Evolutionary conservation across 495 filamentous ascomycete species (phyloP), one percentile per base, ranked within the genome.

Genomic region (Xylaria acuta): DNA sequence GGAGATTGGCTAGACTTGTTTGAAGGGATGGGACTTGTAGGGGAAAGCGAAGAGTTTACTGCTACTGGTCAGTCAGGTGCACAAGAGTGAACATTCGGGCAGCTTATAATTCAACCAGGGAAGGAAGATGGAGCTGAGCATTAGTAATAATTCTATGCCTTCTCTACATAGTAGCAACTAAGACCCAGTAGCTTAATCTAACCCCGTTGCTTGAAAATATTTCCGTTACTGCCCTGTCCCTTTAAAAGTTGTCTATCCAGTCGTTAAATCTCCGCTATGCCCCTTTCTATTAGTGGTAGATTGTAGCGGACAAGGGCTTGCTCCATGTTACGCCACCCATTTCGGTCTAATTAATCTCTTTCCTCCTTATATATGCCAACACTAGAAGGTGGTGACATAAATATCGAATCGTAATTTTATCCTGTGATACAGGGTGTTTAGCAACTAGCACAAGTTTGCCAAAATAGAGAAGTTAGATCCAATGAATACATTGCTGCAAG

Each of bases 1-100:
- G 62, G 64, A 16, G 74, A 73, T 56, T 73, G 74, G 74, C 43
- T 75, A 9, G 74, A 75, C 30, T 71, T 75, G 22, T 75, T 73
- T 64, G 67, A 73, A 12, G 74, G 63, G 16, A 59, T 73, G 32
- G 74, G 71, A 32, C 62, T 75, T 30, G 56, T 73, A 27, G 74
- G 74, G n/a, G 38, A 63, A 43, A 14, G 16, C 8, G 34, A 62
- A 62, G 34, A 20, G 9, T 60, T 3, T 38, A 38, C 36, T 38
- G 36, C 36, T 38, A 38, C 7, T 7, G 3, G 7, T 58, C 53
- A 32, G 22, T 34, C 22, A 58, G 27, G 53, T 32, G n/a, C 27
- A 58, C 11, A 16, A 34, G 11, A 16, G 7, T 27, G 53, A 58
- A 58, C 25, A 32, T 58, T 58, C 11, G 53, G 20, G 47, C 2